Evolutionary conservation across 2,329 filamentous ascomycete species (phyloP), one percentile per base, ranked within the genome.

Genomic region (Phialophora tarda): DNA sequence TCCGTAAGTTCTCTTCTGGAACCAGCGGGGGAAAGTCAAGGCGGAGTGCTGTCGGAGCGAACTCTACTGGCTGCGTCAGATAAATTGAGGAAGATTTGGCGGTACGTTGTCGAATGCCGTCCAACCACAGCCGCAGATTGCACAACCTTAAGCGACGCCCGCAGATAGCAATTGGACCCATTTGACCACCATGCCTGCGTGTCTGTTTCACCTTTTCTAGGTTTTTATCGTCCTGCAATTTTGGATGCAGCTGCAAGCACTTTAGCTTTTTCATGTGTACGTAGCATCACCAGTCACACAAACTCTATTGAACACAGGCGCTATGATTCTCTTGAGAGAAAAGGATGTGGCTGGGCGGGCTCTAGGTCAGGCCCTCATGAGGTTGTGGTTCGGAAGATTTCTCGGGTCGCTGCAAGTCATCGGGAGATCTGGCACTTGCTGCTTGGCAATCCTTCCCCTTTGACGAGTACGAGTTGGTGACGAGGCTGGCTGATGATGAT

Each of bases 381-480:
- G 26, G 24, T 8, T 61, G 30, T 62, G 58, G 65, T 41, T 55
- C 62, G 65, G 65, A 64, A 64, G 47, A 64, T 67, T 67, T 61
- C 24, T 44, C 41, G 59, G 41, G 17, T 26, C 21, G n/a, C 59
- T 67, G 62, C 65, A 55, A 59, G 65, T 64, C 62, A 67, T 62
- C 41, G n/a, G 23, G 34, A 58, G 34, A 58, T 38, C 24, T 48
- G 34, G n/a, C 53, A 38, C 26, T 41, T 21, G 10, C 12, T 17
- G 14, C 59, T 24, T 28, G 47, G 51, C 51, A 23, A 4, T 56
- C 30, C 28, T 51, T 23, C 50, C 38, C 6, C 14, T 26, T 26
- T 30, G 30, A 30, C 30, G 30, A 30, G 30, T 30, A 30, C 28
- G 6, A 7, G 28, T 30, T 4, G 26, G 26, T 26, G 26, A 30